A percentile compares a stretch with the other conserved stretches of the same genome.
Evolutionary conservation across 2,329 filamentous ascomycete genomes (phyloP).

Genomic region (Penicillium sp.): DNA sequence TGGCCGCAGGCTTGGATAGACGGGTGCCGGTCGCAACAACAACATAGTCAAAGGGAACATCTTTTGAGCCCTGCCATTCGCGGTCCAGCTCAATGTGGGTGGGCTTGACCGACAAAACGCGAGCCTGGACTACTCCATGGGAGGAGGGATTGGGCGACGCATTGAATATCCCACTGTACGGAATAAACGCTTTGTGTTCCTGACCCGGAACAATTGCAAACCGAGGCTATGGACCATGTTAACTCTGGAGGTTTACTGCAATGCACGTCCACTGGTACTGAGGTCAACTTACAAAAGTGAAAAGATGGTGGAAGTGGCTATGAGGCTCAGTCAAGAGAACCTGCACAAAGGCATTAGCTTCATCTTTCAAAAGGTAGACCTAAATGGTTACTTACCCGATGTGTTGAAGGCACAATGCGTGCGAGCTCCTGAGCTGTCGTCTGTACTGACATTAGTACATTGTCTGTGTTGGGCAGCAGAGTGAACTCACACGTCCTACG

Average conservation of each 20-base stretch:
- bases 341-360: slow-evolving; percentile 11
- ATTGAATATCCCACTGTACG: slow-evolving; percentile 27
- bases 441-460: slow-evolving; percentile 13
- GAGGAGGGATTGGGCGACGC: slow-evolving; percentile 15
- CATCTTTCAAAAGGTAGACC: neutral
- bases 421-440: slow-evolving; percentile 31
- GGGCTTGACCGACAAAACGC: slow-evolving; percentile 25
- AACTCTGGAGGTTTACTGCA: too few relatives aligned
- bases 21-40: slow-evolving; percentile 29
- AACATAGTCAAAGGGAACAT: slow-evolving; percentile 29
- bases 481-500: slow-evolving; percentile 25
- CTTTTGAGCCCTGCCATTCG: slow-evolving; percentile 27
- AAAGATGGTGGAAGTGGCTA: slow-evolving; percentile 32
- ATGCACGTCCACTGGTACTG: too few relatives aligned
- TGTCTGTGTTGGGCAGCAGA: too few relatives aligned
- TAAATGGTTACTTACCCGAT: slow-evolving; percentile 20
- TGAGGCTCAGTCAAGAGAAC: slow-evolving; percentile 29
- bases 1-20: slow-evolving; percentile 28
- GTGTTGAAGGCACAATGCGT: slow-evolving; percentile 27
- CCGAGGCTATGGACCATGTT: slow-evolving; percentile 18
- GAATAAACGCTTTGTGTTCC: slow-evolving; percentile 33
- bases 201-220: slow-evolving; percentile 30
- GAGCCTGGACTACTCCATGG: slow-evolving; percentile 27
- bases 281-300: slow-evolving; percentile 26
- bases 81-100: slow-evolving; percentile 27